Conservation (phyloP, 176 grass and related monocot species). For the Triticum turgidum region DNA sequence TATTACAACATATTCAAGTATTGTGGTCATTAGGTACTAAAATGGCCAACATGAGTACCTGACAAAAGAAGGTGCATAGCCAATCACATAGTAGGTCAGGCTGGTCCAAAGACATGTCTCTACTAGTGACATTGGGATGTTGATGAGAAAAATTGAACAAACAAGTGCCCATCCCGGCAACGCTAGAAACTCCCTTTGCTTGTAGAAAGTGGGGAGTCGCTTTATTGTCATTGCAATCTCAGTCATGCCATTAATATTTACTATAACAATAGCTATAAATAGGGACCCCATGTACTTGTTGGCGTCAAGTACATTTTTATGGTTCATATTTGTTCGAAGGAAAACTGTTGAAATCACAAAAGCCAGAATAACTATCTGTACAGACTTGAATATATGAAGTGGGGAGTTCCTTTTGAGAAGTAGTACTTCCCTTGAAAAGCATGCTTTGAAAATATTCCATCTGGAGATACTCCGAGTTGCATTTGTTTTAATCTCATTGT, state of each 20-base stretch:
- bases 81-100: constrained; percentile 81
- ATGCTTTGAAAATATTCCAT: constrained; percentile 66
- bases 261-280: constrained; percentile 47
- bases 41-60: constrained; percentile 43
- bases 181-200: constrained; percentile 70
- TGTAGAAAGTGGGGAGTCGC: constrained; percentile 80
- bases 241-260: constrained; percentile 79
- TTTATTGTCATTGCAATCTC: constrained; percentile 77
- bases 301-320: constrained; percentile 51
- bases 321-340: constrained; percentile 53
- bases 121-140: constrained; percentile 62
- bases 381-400: constrained; percentile 66
- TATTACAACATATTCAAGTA: background rate
- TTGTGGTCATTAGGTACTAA: background rate
- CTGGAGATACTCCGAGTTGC: constrained; percentile 31
- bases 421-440: constrained; percentile 70
- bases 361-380: constrained; percentile 59
- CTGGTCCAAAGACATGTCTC: constrained; percentile 68
- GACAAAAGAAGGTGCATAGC: constrained; percentile 59
- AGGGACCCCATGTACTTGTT: constrained; percentile 73
- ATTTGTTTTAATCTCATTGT: constrained; percentile 25
- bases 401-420: constrained; percentile 67
- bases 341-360: constrained; percentile 74
- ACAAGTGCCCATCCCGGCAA: constrained; percentile 78
- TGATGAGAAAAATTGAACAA: constrained; percentile 63